phyloP scores from a whole-genome alignment of 768 basidiomycete genomes.

The Suillus cothurnatus region DNA sequence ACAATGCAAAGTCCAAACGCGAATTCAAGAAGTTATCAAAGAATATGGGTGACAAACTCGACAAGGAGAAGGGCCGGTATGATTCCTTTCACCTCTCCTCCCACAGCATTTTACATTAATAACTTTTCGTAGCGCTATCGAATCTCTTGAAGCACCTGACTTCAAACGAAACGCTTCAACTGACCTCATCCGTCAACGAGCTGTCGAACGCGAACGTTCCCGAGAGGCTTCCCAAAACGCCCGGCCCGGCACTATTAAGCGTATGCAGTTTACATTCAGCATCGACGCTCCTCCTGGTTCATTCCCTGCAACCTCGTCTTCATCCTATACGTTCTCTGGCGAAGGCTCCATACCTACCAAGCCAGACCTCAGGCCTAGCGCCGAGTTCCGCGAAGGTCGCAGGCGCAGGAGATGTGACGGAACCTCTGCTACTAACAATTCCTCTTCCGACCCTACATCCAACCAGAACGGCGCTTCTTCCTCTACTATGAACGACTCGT shows the following conservation, averaged over 20 bases:
- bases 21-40: slow-evolving; percentile 90
- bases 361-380: slow-evolving; percentile 66
- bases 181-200: slow-evolving; percentile 79
- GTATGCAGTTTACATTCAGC: slow-evolving; percentile 91
- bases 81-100: slow-evolving; percentile 33
- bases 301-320: slow-evolving; percentile 1
- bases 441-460: slow-evolving; percentile 30
- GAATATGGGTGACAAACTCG: slow-evolving; percentile 88
- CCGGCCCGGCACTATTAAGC: slow-evolving; percentile 73
- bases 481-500: slow-evolving; percentile 22
- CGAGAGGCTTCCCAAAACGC: slow-evolving; percentile 68
- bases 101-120: slow-evolving; percentile 21
- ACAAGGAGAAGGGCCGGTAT: slow-evolving; percentile 90
- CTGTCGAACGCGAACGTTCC: slow-evolving; percentile 78
- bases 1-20: slow-evolving; percentile 84
- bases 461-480: slow-evolving; percentile 11
- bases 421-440: slow-evolving; percentile 17
- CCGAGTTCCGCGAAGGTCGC: slow-evolving; percentile 59
- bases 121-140: slow-evolving; percentile 61
- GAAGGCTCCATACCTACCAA: slow-evolving; percentile 46
- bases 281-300: slow-evolving; percentile 60
- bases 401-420: slow-evolving; percentile 37
- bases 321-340: slow-evolving; percentile 9
- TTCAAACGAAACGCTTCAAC: slow-evolving; percentile 79
- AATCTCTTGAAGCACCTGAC: slow-evolving; percentile 82